Evolutionary conservation across 1,284 basidiomycete species (phyloP).

Genomic region (Heterobasidion occidentale): DNA sequence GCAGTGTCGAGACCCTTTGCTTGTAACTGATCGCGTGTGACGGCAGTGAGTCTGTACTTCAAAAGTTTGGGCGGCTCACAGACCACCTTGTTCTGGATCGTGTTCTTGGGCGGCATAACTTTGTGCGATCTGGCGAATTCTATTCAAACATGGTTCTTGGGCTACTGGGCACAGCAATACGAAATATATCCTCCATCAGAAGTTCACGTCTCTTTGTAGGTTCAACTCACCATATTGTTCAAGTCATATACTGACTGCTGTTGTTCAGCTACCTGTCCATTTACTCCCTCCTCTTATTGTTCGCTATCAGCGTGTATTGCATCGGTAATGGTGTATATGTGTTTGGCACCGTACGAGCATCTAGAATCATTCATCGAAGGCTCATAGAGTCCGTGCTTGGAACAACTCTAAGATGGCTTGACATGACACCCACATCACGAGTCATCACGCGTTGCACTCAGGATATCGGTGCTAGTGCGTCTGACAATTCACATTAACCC

Average conservation of each 20-base stretch:
- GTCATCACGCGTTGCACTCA: constrained; percentile 54
- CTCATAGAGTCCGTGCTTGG: constrained; percentile 52
- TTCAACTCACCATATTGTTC: neutral
- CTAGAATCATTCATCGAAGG: constrained; percentile 44
- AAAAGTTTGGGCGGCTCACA: constrained; percentile 22
- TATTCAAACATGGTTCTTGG: constrained; percentile 37
- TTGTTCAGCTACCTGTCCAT: constrained; percentile 31
- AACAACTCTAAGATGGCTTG: constrained; percentile 50
- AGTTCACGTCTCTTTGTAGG: constrained; percentile 22
- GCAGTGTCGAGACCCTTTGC: constrained; percentile 2
- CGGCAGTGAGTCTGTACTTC: constrained; percentile 21
- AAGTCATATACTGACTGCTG: neutral
- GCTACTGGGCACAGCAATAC: constrained; percentile 36
- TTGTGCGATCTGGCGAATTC: constrained; percentile 14
- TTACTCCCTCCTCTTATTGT: constrained; percentile 29
- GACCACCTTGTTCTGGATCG: constrained; percentile 24
- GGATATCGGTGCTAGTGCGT: constrained; percentile 37
- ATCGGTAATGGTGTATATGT: constrained; percentile 26
- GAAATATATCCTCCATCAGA: constrained; percentile 20
- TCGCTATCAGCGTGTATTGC: constrained; percentile 19
- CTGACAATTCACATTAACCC: too few relatives aligned
- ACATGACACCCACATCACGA: constrained; percentile 50
- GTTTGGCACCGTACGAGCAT: constrained; percentile 40
- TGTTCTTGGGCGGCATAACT: constrained; percentile 16
- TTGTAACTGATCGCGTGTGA: neutral